Conservation (phyloP, 768 basidiomycete genomes). For the Auriculariales sp. region DNA sequence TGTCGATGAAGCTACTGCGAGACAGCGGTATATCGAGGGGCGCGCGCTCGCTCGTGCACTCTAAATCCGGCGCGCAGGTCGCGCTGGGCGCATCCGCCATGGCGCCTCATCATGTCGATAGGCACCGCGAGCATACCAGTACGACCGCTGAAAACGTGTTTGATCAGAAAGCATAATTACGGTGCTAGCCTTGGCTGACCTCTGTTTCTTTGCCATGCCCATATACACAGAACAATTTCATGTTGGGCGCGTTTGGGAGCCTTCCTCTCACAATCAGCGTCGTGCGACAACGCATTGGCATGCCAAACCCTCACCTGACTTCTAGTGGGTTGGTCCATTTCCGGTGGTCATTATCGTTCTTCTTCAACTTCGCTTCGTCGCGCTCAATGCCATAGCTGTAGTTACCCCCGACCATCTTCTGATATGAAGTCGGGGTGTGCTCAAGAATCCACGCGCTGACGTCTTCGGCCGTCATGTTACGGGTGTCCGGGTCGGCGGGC, state of each 20-base stretch:
- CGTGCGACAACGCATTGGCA: neutral
- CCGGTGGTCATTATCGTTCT: conserved; percentile 55
- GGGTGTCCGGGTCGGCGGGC: conserved; percentile 11
- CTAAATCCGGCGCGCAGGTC: conserved; percentile 29
- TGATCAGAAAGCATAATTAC: conserved; percentile 2
- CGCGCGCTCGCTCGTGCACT: conserved; percentile 29
- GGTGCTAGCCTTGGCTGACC: conserved; percentile 24
- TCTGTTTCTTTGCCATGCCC: conserved; percentile 95
- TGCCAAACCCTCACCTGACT: conserved; percentile 31
- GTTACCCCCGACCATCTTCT: conserved; percentile 74
- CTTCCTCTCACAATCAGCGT: conserved; percentile 20
- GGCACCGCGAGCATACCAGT: conserved; percentile 70
- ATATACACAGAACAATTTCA: conserved; percentile 88
- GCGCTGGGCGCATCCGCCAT: conserved; percentile 27
- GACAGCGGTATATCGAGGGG: conserved; percentile 40
- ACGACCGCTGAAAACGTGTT: conserved; percentile 45
- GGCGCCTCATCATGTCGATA: conserved; percentile 49
- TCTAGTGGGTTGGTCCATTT: conserved; percentile 94
- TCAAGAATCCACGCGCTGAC: conserved; percentile 68
- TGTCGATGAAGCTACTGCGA: conserved; percentile 72
- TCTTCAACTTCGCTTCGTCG: conserved; percentile 43
- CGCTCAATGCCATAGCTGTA: conserved; percentile 85
- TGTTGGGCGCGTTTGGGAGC: conserved; percentile 77
- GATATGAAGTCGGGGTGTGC: conserved; percentile 49
- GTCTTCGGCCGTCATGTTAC: conserved; percentile 67